Percentiles rank a stretch among this genome's conserved stretches.
Evolutionary conservation across 106 monocot species (phyloP).

Genomic region (Amphibolis antarctica): DNA sequence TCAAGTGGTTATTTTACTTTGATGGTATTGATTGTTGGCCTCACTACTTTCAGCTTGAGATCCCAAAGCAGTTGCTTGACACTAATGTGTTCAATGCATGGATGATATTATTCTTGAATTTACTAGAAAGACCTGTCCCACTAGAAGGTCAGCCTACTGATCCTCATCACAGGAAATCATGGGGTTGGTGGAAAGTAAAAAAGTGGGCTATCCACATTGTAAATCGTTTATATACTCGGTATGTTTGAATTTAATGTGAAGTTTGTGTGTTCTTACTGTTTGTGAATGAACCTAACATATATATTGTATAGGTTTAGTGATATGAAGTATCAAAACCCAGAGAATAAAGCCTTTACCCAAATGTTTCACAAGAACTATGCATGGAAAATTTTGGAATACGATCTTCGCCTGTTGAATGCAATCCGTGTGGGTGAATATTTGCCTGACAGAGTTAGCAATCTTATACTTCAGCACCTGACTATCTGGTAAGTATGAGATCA

Average conservation of each 20-base stretch:
- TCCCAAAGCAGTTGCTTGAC: conserved; percentile 84
- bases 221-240: conserved; percentile 84
- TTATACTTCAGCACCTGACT: conserved; percentile 88
- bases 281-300: not conserved
- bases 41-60: conserved; percentile 49
- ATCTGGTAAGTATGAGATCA: conserved; percentile 43
- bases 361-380: conserved; percentile 96
- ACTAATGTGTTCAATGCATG: conserved; percentile 63
- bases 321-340: conserved; percentile 65
- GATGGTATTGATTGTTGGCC: not conserved
- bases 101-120: conserved; percentile 76
- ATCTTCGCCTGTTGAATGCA: conserved; percentile 68
- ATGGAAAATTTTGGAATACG: conserved; percentile 82
- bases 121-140: conserved; percentile 82
- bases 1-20: conserved; percentile 2
- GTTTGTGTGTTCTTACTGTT: not conserved
- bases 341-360: conserved; percentile 83
- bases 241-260: not conserved
- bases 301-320: conserved; percentile 61
- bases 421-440: conserved; percentile 64
- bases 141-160: conserved; percentile 79
- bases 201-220: conserved; percentile 93
- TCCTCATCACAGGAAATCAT: conserved; percentile 76
- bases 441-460: conserved; percentile 93
- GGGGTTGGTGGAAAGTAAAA: conserved; percentile 99